phyloP scores from a whole-genome alignment of 2,329 filamentous ascomycete species.

The Diaporthe sp. region DNA sequence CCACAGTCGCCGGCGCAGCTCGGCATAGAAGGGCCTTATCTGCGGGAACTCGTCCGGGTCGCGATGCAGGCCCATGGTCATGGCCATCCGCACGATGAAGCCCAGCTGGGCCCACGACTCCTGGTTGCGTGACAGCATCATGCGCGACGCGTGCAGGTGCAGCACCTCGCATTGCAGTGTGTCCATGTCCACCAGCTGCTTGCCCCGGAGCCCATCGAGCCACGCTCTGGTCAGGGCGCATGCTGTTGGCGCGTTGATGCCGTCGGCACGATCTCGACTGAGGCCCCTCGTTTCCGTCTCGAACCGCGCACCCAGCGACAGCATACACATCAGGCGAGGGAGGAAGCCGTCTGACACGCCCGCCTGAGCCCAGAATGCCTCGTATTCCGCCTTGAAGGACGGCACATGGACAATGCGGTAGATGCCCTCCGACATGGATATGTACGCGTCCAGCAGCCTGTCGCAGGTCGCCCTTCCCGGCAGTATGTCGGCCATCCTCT shows the following conservation, averaged over 20 bases:
- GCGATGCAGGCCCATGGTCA: slow-evolving; percentile 69
- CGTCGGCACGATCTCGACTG: slow-evolving; percentile 61
- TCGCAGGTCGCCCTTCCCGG: slow-evolving; percentile 63
- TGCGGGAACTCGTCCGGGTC: slow-evolving; percentile 65
- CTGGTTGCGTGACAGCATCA: slow-evolving; percentile 59
- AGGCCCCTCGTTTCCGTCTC: slow-evolving; percentile 61
- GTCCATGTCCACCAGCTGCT: slow-evolving; percentile 62
- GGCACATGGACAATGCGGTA: slow-evolving; percentile 65
- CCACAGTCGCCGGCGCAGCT: slow-evolving; percentile 65
- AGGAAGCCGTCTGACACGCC: slow-evolving; percentile 61
- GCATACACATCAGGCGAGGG: slow-evolving; percentile 62
- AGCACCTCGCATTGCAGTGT: slow-evolving; percentile 65
- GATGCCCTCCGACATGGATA: slow-evolving; percentile 61
- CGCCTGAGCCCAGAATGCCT: slow-evolving; percentile 61
- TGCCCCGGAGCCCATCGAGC: slow-evolving; percentile 62
- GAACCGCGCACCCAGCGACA: slow-evolving; percentile 65
- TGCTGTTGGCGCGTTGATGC: slow-evolving; percentile 67
- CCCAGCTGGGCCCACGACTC: slow-evolving; percentile 67
- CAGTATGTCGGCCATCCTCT: slow-evolving; percentile 67
- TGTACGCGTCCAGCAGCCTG: slow-evolving; percentile 59
- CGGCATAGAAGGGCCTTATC: slow-evolving; percentile 62
- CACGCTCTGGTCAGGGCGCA: slow-evolving; percentile 64
- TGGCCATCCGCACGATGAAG: slow-evolving; percentile 65
- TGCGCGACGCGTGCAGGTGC: slow-evolving; percentile 62
- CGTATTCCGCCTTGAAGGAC: slow-evolving; percentile 61